Evolutionary conservation across 306 rosid species (phyloP).

Genomic region (Dalbergia cochinchinensis): DNA sequence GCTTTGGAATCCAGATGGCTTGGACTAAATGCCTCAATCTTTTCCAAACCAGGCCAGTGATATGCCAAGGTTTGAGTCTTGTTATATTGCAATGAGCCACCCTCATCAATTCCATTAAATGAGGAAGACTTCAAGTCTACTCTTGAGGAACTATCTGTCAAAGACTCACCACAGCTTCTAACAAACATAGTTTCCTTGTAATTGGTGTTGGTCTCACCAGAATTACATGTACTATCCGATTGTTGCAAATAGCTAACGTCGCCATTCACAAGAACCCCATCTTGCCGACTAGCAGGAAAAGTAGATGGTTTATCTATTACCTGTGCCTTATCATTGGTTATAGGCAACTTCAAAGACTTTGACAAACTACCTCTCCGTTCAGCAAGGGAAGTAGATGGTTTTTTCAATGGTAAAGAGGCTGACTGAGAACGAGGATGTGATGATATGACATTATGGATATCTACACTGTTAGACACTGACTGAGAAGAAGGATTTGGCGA

Average conservation of each 20-base stretch:
- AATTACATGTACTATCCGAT: slow-evolving; percentile 44
- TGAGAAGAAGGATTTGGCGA: slow-evolving; percentile 59
- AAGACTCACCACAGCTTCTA: slow-evolving; percentile 49
- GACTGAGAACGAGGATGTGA: slow-evolving; percentile 59
- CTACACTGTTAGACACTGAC: slow-evolving; percentile 54
- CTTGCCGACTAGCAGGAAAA: slow-evolving; percentile 50
- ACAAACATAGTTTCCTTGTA: slow-evolving; percentile 46
- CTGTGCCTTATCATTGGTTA: slow-evolving; percentile 58
- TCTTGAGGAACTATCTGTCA: slow-evolving; percentile 37
- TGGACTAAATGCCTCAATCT: slow-evolving; percentile 59
- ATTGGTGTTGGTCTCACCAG: slow-evolving; percentile 45
- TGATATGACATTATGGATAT: slow-evolving; percentile 51
- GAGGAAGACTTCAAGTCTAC: slow-evolving; percentile 49
- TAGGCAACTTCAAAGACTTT: slow-evolving; percentile 80
- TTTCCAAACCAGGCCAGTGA: slow-evolving; percentile 86
- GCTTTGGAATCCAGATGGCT: slow-evolving; percentile 76
- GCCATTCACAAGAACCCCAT: slow-evolving; percentile 45
- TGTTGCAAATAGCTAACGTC: slow-evolving; percentile 48
- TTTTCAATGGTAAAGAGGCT: slow-evolving; percentile 61
- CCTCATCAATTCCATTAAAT: slow-evolving; percentile 49
- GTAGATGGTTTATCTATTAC: slow-evolving; percentile 51
- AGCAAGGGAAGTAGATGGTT: slow-evolving; percentile 80
- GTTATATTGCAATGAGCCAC: slow-evolving; percentile 43
- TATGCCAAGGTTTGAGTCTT: slow-evolving; percentile 57
- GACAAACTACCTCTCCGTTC: slow-evolving; percentile 89